Conservation (phyloP, 176 grass and related monocot genomes). For the maize (Zea mays) region DNA sequence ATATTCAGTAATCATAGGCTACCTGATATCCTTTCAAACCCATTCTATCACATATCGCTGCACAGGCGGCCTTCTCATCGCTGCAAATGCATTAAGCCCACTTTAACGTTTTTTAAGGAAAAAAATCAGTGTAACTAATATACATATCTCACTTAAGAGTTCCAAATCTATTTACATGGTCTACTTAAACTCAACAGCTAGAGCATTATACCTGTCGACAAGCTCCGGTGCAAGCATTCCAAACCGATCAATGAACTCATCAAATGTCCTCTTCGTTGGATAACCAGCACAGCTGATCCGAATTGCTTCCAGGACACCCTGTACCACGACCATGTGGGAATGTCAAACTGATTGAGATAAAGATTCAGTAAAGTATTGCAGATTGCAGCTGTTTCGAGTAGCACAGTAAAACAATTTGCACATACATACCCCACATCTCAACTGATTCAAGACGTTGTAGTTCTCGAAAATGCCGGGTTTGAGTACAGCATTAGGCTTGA, state of each 20-base stretch:
- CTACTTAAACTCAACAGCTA: conserved; percentile 28
- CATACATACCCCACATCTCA: conserved; percentile 89
- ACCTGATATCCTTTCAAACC: conserved; percentile 96
- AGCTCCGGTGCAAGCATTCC: conserved; percentile 85
- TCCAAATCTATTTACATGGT: conserved; percentile 1
- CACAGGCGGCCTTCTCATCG: conserved; percentile 73
- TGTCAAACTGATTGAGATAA: conserved; percentile 4
- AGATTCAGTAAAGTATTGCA: not conserved
- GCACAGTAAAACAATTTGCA: not conserved
- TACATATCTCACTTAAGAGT: conserved; percentile 16
- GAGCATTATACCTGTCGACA: conserved; percentile 61
- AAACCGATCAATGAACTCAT: conserved; percentile 92
- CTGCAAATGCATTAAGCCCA: conserved; percentile 44
- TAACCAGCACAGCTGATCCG: conserved; percentile 96
- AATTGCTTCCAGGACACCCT: conserved; percentile 98
- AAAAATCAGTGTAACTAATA: conserved; percentile 7
- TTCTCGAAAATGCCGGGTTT: conserved; percentile 96
- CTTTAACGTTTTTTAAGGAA: conserved; percentile 12
- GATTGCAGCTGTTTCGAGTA: not conserved
- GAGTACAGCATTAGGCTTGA: conserved; percentile 85
- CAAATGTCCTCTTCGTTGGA: conserved; percentile 91
- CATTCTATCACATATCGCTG: conserved; percentile 87
- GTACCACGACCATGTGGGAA: conserved; percentile 23
- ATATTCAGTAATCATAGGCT: conserved; percentile 40
- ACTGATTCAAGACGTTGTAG: conserved; percentile 76